phyloP scores from a whole-genome alignment of 1,139 yeast species.

The Pichia cactophila region DNA sequence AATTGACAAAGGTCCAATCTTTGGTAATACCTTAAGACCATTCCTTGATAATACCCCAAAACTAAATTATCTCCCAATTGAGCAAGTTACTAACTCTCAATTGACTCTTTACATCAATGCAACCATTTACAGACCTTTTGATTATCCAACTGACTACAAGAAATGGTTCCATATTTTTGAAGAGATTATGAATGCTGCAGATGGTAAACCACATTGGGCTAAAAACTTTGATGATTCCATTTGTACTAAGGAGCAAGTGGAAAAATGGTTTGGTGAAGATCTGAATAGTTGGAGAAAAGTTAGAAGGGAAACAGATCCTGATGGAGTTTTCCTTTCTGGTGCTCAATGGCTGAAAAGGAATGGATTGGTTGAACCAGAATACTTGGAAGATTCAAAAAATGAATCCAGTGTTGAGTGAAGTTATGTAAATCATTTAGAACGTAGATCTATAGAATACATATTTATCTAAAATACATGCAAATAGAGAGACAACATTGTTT shows the following conservation, averaged over 20 bases:
- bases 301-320: constrained; percentile 67
- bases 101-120: constrained; percentile 85
- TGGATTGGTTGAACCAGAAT: constrained; percentile 45
- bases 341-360: constrained; percentile 73
- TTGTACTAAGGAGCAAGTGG: constrained; percentile 64
- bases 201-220: constrained; percentile 99
- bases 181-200: constrained; percentile 61
- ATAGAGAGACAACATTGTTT: too few relatives aligned
- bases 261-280: constrained; percentile 76
- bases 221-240: constrained; percentile 81
- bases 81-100: constrained; percentile 63
- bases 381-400: background rate
- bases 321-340: constrained; percentile 73
- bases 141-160: constrained; percentile 62
- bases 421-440: background rate
- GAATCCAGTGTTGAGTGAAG: background rate
- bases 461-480: too few relatives aligned
- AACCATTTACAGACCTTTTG: constrained; percentile 91
- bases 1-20: constrained; percentile 66
- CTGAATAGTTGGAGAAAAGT: constrained; percentile 51
- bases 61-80: constrained; percentile 45
- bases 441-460: background rate
- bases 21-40: constrained; percentile 79
- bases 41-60: constrained; percentile 72
- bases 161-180: constrained; percentile 86